phyloP scores from a whole-genome alignment of 768 basidiomycete species.

The Russula sp. region DNA sequence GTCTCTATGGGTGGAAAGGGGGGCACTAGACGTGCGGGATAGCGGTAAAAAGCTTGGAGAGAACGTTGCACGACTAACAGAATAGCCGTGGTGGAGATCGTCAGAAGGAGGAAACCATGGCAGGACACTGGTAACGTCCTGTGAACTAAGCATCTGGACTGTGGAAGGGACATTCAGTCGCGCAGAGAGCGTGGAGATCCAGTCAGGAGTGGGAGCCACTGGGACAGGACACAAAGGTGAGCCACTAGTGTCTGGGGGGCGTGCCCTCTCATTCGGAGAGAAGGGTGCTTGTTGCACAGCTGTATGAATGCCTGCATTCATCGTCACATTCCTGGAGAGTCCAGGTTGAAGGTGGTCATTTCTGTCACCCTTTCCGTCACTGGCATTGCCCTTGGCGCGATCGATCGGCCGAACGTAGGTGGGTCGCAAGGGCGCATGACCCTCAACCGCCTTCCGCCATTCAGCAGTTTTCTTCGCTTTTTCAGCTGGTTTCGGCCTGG shows the following conservation, averaged over 20 bases:
- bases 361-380: conserved; percentile 40
- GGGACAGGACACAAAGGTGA: conserved; percentile 22
- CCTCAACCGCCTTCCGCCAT: conserved; percentile 39
- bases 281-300: conserved; percentile 25
- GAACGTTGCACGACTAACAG: not conserved
- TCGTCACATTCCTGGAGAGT: not conserved
- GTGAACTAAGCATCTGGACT: conserved; percentile 1
- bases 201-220: conserved; percentile 19
- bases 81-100: conserved; percentile 22
- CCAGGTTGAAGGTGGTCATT: conserved; percentile 28
- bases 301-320: conserved; percentile 24
- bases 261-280: conserved; percentile 6
- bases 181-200: not conserved
- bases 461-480: conserved; percentile 55
- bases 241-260: not conserved
- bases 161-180: conserved; percentile 1
- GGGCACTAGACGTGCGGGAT: not conserved
- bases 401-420: not conserved
- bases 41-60: conserved; percentile 6
- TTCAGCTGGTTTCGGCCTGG: conserved; percentile 25
- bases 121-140: conserved; percentile 26
- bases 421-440: conserved; percentile 25
- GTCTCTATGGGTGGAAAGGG: conserved; percentile 25
- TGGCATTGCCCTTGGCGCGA: not conserved
- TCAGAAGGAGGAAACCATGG: conserved; percentile 27